Base-by-base conservation (phyloP, 179 eudicot genomes). In the Drosera spatulata region DNA sequence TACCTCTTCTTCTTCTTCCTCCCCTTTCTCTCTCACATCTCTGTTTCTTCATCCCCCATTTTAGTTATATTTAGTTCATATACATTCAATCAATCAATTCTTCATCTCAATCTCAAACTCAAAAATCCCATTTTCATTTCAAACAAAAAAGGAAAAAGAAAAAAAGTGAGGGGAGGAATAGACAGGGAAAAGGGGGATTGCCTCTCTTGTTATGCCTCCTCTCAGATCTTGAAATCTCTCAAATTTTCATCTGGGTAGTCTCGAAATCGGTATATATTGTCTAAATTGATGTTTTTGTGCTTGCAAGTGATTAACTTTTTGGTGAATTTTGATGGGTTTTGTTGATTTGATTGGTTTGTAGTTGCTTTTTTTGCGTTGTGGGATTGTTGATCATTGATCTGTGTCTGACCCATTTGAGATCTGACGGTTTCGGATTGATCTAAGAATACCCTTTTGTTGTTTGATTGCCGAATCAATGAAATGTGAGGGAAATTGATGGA, bases 151-250 rank as follows among this genome's bases (percentile, higher is more conserved):
- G 38, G 10, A 47, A 58, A 61, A 64, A 56, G 53, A 65, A 61
- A 66, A 61, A 64, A 44, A 53, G 41, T 49, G 50, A 40, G 13
- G 9, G 59, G 53, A 64, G 40, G 69, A 68, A 44, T 39, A 54
- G 45, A 60, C 55, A 22, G 66, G 49, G 68, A 77, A 64, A 63
- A 79, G 76, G 79, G 80, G 79, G 84, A 80, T 79, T 72, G 74
- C 80, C 77, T 68, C 64, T 75, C 77, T 66, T 73, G 69, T 75
- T 71, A 74, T 71, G 80, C 82, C 85, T 76, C 83, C 85, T 85
- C 88, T 78, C 81, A 76, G 91, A 84, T 86, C 90, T 78, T 82
- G 65, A 68, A 66, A 59, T 60, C 40, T 61, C 64, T 69, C 73
- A 15, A 38, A 58, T 62, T 45, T 49, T 62, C 44, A 55, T 59